phyloP scores from a whole-genome alignment of 768 basidiomycete species.

The Candolleomyces efflorescens region DNA sequence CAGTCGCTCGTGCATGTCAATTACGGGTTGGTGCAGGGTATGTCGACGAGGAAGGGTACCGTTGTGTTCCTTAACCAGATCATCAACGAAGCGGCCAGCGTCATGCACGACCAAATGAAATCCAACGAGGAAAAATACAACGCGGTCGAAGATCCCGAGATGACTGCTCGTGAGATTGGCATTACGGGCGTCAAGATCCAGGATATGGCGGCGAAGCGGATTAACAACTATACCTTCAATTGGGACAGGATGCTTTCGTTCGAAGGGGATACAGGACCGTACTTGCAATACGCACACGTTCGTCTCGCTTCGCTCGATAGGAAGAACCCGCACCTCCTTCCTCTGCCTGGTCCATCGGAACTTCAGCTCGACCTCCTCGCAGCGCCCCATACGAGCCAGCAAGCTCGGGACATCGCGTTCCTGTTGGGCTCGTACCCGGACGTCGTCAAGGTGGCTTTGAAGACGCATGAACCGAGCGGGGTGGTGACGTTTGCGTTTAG shows the following conservation, averaged over 20 bases:
- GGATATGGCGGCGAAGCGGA: constrained; percentile 91
- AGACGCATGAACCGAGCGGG: constrained; percentile 83
- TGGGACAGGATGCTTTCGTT: constrained; percentile 92
- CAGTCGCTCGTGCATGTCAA: constrained; percentile 81
- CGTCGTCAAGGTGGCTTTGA: constrained; percentile 80
- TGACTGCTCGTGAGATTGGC: constrained; percentile 76
- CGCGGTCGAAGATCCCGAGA: constrained; percentile 83
- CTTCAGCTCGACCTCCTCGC: constrained; percentile 65
- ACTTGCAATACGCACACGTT: constrained; percentile 94
- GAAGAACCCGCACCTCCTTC: constrained; percentile 82
- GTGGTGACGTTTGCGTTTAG: constrained; percentile 90
- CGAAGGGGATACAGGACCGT: constrained; percentile 92
- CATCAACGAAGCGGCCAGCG: constrained; percentile 77
- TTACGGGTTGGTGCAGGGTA: constrained; percentile 88
- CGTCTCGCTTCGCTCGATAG: constrained; percentile 84
- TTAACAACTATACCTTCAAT: constrained; percentile 95
- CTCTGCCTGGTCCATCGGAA: constrained; percentile 61
- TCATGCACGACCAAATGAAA: constrained; percentile 97
- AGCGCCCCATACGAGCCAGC: constrained; percentile 39
- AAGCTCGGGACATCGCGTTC: constrained; percentile 79
- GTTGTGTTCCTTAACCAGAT: constrained; percentile 95
- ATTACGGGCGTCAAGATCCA: constrained; percentile 97
- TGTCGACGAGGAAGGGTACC: constrained; percentile 92
- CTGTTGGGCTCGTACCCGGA: constrained; percentile 92
- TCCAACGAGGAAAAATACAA: constrained; percentile 92